Evolutionary conservation across 2,329 filamentous ascomycete species (phyloP).

Genomic region (Huntiella moniliformis): DNA sequence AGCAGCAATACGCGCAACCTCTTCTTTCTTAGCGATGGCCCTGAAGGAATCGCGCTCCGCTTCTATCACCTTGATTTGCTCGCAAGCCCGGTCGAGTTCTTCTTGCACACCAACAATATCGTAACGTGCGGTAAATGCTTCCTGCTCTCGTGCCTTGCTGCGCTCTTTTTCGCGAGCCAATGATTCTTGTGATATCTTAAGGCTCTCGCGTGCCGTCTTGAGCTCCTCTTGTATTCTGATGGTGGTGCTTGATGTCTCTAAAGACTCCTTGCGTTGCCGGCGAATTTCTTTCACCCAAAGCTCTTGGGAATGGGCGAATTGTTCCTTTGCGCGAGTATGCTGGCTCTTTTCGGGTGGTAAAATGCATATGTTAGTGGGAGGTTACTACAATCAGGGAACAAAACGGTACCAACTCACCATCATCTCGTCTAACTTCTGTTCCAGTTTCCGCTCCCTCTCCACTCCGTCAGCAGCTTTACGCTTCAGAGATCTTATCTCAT

Average conservation of each 20-base stretch:
- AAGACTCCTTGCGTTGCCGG: conserved; percentile 50
- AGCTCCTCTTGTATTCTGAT: conserved; percentile 59
- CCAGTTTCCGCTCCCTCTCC: conserved; percentile 45
- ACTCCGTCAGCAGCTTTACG: conserved; percentile 45
- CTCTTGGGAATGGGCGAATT: conserved; percentile 44
- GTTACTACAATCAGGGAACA: background rate
- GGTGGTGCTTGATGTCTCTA: conserved; percentile 51
- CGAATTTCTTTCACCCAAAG: conserved; percentile 60
- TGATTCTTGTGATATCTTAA: conserved; percentile 37
- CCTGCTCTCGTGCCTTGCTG: conserved; percentile 43
- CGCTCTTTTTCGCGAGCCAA: conserved; percentile 46
- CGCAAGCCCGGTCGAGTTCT: conserved; percentile 44
- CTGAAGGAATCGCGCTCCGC: conserved; percentile 60
- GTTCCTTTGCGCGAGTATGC: conserved; percentile 51
- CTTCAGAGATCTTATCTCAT: conserved; percentile 37
- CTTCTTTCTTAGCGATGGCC: conserved; percentile 52
- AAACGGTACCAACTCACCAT: conserved; percentile 36
- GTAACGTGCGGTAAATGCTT: conserved; percentile 49
- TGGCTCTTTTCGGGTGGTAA: conserved; percentile 34
- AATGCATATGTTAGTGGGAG: background rate
- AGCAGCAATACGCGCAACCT: conserved; percentile 52
- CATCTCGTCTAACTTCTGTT: conserved; percentile 46
- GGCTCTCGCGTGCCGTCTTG: conserved; percentile 37
- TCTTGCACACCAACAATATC: conserved; percentile 46
- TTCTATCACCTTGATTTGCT: conserved; percentile 46